phyloP scores from a whole-genome alignment of 179 eudicot genomes.

The Spinacia oleracea region DNA sequence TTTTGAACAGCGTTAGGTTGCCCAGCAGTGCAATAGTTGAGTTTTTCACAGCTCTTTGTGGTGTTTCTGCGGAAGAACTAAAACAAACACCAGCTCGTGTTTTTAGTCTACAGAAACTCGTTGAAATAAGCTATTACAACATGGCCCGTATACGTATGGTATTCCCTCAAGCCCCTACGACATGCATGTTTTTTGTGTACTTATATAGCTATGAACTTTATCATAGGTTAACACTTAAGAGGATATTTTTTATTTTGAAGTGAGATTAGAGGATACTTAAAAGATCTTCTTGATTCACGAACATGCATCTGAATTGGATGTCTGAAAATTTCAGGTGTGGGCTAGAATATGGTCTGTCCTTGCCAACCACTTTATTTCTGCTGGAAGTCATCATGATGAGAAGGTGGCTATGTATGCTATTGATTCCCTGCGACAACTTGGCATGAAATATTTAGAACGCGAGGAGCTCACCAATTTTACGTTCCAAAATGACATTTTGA shows the following conservation, averaged over 20 bases:
- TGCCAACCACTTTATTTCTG: constrained; percentile 88
- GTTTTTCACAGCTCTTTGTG: constrained; percentile 92
- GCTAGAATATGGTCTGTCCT: constrained; percentile 98
- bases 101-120: constrained; percentile 94
- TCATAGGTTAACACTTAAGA: background rate
- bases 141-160: constrained; percentile 99
- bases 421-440: constrained; percentile 95
- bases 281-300: background rate
- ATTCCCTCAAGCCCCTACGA: constrained; percentile 32
- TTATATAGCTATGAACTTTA: background rate
- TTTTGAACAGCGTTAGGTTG: constrained; percentile 78
- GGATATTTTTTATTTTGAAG: no score
- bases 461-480: constrained; percentile 90
- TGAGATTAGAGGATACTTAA: background rate
- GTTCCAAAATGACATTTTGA: constrained; percentile 94
- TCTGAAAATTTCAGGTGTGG: constrained; percentile 74
- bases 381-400: constrained; percentile 99
- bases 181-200: constrained; percentile 6
- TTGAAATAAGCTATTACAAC: constrained; percentile 96
- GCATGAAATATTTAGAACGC: constrained; percentile 96
- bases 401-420: constrained; percentile 98
- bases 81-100: constrained; percentile 93
- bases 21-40: constrained; percentile 92
- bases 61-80: constrained; percentile 88
- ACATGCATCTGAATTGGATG: background rate